A percentile compares a stretch with the other conserved stretches of the same genome.
Conservation (phyloP, 2,329 filamentous ascomycete species). For the Nemania diffusa region DNA sequence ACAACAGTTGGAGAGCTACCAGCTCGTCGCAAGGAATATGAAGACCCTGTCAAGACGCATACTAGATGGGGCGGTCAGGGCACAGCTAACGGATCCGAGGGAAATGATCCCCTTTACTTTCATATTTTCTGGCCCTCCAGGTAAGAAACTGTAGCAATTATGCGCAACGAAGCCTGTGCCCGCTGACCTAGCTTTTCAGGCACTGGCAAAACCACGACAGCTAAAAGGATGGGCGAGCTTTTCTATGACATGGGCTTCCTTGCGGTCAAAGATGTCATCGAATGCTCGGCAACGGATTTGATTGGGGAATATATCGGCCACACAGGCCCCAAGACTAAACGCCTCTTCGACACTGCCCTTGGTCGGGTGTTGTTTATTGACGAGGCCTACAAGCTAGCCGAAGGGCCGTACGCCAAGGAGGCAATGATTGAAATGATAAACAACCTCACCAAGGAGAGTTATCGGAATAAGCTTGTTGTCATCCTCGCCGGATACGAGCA, state of each 20-base stretch:
- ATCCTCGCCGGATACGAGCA: slow-evolving; percentile 18
- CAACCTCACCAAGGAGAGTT: slow-evolving; percentile 17
- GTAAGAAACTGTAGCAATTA: slow-evolving; percentile 47
- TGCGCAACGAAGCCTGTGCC: not conserved
- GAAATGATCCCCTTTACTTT: slow-evolving; percentile 67
- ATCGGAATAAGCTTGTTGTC: slow-evolving; percentile 17
- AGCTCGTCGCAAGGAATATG: no score
- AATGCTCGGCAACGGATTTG: slow-evolving; percentile 74
- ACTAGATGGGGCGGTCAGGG: no score
- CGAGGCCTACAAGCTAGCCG: slow-evolving; percentile 73
- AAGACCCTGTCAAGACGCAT: no score
- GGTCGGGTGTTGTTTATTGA: slow-evolving; percentile 78
- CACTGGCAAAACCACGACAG: slow-evolving; percentile 73
- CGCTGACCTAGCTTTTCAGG: slow-evolving; percentile 19
- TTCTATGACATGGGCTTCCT: slow-evolving; percentile 80
- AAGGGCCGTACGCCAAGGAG: slow-evolving; percentile 63
- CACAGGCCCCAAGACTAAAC: slow-evolving; percentile 66
- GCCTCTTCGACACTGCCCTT: slow-evolving; percentile 62
- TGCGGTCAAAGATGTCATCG: slow-evolving; percentile 66
- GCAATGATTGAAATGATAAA: slow-evolving; percentile 54
- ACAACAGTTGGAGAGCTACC: no score
- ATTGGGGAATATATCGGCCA: slow-evolving; percentile 73
- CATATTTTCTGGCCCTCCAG: slow-evolving; percentile 67
- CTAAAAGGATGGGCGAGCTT: slow-evolving; percentile 76
- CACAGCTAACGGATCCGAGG: no score